Evolutionary conservation across 129 eudicot species (phyloP).

Genomic region (Chrysanthemum lavandulifolium): DNA sequence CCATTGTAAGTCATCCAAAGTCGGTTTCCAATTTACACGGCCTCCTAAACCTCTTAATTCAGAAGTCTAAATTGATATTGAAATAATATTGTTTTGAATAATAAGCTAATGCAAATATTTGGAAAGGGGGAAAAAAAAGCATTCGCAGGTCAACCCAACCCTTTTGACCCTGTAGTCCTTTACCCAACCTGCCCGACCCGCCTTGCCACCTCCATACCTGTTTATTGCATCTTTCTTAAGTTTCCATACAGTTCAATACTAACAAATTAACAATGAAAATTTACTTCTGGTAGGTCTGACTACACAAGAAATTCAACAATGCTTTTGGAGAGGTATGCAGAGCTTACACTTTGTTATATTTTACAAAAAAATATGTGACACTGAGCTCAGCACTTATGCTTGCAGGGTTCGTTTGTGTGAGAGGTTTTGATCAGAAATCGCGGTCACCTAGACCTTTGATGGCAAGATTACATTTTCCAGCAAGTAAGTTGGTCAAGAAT

Average conservation of each 20-base stretch:
- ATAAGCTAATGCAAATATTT: no score
- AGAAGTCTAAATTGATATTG: no score
- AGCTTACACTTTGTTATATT: neutral
- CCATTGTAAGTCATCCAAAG: no score
- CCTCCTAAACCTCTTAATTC: no score
- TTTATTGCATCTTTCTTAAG: constrained; percentile 10
- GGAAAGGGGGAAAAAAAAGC: no score
- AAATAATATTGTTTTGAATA: no score
- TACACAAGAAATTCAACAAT: constrained; percentile 67
- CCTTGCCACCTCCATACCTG: neutral
- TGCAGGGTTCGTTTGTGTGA: constrained; percentile 90
- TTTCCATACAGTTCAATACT: neutral
- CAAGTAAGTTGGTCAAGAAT: constrained; percentile 59
- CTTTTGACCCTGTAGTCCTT: no score
- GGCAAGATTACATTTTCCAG: constrained; percentile 82
- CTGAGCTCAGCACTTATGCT: neutral
- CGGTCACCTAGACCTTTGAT: constrained; percentile 76
- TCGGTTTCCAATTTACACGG: no score
- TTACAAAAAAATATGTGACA: neutral
- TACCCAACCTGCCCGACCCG: neutral
- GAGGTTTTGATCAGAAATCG: constrained; percentile 72
- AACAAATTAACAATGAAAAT: constrained; percentile 10
- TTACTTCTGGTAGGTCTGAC: constrained; percentile 58
- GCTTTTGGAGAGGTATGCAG: constrained; percentile 89
- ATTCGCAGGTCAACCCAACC: no score